Base-by-base conservation (phyloP, 768 basidiomycete genomes). In the Filobasidium wieringae region DNA sequence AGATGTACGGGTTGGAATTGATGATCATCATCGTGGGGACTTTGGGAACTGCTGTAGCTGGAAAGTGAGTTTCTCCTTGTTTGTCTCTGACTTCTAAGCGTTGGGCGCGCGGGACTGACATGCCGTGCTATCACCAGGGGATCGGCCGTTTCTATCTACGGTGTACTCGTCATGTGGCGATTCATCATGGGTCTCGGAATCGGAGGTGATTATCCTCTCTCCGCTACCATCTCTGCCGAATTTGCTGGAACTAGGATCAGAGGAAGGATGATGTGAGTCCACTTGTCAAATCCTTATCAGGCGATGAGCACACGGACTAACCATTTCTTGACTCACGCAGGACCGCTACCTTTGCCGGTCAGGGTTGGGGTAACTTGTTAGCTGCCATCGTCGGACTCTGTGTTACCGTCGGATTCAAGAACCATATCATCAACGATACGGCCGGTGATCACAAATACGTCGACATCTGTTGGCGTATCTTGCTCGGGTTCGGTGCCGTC, bases 191-290 rank as follows among this genome's bases (percentile, higher is more conserved):
- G 78, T 66, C 11, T 40, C 40, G 79, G 89, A 5, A 86, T 91
- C 17, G 89, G 88, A 4, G 89, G 89, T 17, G 89, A 92, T 65
- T 91, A 92, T 69, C 89, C 89, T 6, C 71, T 91, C 0, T 82
- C 80, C 52, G 85, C 89, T 17, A 84, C 88, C 66, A 91, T 92
- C 66, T 83, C 88, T 2, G 88, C 72, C 31, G 89, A 93, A 68
- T 93, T 91, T 64, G 84, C 89, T 1, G 79, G 86, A 0, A 85
- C 83, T 17, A 80, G 80, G 40, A 81, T 78, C 47, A 82, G 89
- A 63, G 89, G 89, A 45, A 79, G 88, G 24, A 82, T 93, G 73
- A 90, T 93, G 87, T n/a, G n/a, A n/a, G n/a, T n/a, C n/a, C n/a
- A n/a, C n/a, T n/a, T n/a, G n/a, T n/a, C n/a, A n/a, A n/a, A n/a